Evolutionary conservation across 2,329 filamentous ascomycete genomes (phyloP).

Genomic region (Diaporthe sp.): DNA sequence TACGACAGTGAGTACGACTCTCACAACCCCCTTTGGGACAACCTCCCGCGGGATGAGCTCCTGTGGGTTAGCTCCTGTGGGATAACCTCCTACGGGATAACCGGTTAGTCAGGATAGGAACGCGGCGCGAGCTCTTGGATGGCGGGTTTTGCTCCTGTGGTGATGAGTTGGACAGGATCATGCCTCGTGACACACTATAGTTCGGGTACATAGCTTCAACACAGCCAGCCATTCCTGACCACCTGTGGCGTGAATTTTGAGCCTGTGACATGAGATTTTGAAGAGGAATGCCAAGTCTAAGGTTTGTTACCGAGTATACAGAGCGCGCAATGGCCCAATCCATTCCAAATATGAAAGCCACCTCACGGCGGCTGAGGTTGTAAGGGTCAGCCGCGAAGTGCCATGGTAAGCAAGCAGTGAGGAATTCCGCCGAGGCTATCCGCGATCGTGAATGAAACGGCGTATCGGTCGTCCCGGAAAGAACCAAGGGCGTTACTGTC

Average conservation of each 20-base stretch:
- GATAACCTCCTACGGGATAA: not conserved
- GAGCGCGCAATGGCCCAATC: not conserved
- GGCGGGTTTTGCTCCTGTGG: not conserved
- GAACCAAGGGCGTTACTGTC: not conserved
- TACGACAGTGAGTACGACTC: not conserved
- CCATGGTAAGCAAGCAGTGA: not conserved
- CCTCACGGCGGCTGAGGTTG: not conserved
- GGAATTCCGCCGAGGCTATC: slow-evolving; percentile 3
- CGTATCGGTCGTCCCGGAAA: not conserved
- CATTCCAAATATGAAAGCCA: not conserved
- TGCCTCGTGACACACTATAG: slow-evolving; percentile 14
- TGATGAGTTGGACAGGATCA: slow-evolving; percentile 2
- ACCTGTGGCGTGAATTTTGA: not conserved
- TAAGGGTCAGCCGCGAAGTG: not conserved
- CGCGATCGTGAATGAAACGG: not conserved
- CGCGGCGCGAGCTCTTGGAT: not conserved
- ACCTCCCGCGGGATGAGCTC: not conserved
- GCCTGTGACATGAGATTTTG: not conserved
- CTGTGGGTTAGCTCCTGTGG: not conserved
- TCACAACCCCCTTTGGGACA: not conserved
- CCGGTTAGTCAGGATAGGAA: not conserved
- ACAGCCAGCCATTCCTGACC: not conserved
- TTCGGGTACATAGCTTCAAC: not conserved
- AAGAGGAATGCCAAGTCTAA: not conserved
- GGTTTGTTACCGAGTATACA: not conserved